phyloP scores from a whole-genome alignment of 176 grass and related monocot genomes.

The Triticum timopheevii region DNA sequence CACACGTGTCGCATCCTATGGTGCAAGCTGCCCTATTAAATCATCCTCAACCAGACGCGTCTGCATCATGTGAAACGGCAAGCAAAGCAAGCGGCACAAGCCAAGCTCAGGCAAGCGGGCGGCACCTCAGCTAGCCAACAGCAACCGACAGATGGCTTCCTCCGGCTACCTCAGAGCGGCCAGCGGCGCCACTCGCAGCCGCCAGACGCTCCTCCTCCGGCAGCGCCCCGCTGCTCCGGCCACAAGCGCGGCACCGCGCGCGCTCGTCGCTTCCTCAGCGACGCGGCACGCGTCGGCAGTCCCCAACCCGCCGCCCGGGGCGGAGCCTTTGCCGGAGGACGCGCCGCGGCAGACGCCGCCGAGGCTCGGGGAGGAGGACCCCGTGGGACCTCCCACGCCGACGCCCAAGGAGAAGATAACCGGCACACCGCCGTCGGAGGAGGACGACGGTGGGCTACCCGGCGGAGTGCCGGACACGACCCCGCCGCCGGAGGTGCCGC shows the following conservation, averaged over 20 bases:
- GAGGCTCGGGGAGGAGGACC: conserved; percentile 12
- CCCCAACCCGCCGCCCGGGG: not conserved
- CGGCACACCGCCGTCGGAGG: not conserved
- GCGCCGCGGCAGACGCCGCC: not conserved
- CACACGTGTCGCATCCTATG: too few relatives aligned
- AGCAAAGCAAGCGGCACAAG: too few relatives aligned
- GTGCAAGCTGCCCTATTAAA: too few relatives aligned
- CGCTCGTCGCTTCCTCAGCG: not conserved
- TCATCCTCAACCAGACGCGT: too few relatives aligned
- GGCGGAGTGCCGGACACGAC: not conserved
- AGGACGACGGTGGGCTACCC: not conserved
- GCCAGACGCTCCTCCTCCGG: not conserved
- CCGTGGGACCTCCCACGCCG: not conserved
- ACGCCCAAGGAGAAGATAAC: conserved; percentile 7
- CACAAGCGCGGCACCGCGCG: not conserved
- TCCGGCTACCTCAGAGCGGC: not conserved
- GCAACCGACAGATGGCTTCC: not conserved
- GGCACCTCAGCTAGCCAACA: too few relatives aligned
- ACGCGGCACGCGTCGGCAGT: not conserved
- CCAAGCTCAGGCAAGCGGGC: too few relatives aligned
- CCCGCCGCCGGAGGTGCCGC: not conserved
- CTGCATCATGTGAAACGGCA: too few relatives aligned
- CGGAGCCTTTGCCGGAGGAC: not conserved
- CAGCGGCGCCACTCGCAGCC: not conserved
- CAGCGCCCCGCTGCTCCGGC: not conserved